Evolutionary conservation across 495 filamentous ascomycete genomes (phyloP), one percentile per base, ranked within the genome.

Genomic region (Podospora conica): DNA sequence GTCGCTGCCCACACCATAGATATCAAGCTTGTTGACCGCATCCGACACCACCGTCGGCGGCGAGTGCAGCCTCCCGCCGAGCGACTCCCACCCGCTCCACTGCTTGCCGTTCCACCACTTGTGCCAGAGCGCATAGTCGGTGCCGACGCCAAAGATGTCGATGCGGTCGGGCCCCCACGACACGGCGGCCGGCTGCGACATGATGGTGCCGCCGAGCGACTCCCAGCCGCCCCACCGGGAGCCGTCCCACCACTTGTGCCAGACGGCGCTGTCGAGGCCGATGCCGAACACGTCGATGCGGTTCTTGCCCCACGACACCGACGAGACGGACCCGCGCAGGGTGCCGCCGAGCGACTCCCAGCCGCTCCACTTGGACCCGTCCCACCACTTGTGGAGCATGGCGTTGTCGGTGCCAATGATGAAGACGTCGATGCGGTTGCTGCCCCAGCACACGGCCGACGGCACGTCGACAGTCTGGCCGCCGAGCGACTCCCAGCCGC

Each of bases 41-140:
- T 67, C 66, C 22, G 69, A 68, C 23, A 69, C 66, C 8, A 64
- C 67, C 24, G 56, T 54, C 2, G 71, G 70, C 18, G 63, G 29
- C 31, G 62, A 71, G 15, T 54, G 60, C 23, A 72, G 57, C 23
- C 15, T 59, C 4, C 74, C 75, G 11, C 69, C 72, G 20, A 76
- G 73, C 6, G 65, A 66, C 55, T 75, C 59, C 59, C 59, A 61
- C 27, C 27, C 76, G 29, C 61, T 65, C 57, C 63, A 67, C 12
- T 29, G 60, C 24, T 33, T 11, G 11, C 60, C 61, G 21, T 64
- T 60, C 59, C 58, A 65, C 69, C 55, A 68, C 25, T 55, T 63
- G 21, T 69, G 62, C 40, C 58, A 64, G 18, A 65, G 15, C 1
- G 55, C 58, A 72, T 86, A 18, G 55, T 89, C 61, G 0, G 28